Evolutionary conservation across 2,329 filamentous ascomycete genomes (phyloP), one percentile per base, ranked within the genome.

Genomic region (Cadophora malorum): DNA sequence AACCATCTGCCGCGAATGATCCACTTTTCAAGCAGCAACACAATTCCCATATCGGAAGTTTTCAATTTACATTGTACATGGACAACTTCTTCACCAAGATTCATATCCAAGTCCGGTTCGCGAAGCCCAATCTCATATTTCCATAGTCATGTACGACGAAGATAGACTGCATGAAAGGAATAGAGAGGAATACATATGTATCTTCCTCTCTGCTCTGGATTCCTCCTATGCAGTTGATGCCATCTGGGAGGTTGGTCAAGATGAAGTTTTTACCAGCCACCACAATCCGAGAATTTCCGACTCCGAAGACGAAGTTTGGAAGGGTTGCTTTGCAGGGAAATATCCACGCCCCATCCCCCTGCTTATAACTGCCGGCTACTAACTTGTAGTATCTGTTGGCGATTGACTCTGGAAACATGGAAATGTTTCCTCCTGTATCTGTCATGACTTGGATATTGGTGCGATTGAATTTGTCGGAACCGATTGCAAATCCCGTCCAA

Each of bases 381-480:
- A 74, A 64, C 10, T 58, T 58, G n/a, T 58, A 58, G n/a, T 58
- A 58, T 38, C 55, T 21, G 10, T 38, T 58, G 19, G 55, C 55
- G 14, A 58, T 58, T 10, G 55, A 68, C 21, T 71, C 58, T 23
- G 76, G 76, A 2, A 81, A 70, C 45, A 78, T 69, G 33, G 79
- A 73, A 33, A 81, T 74, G 14, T 79, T 79, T 16, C 78, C 78
- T 52, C 79, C 80, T 2, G 79, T 79, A 71, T 81, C 80, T 55
- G 74, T 76, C 63, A 80, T 76, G 45, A 74, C 75, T 16, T 66
- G 65, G 31, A 76, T 66, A 55, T 64, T 65, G 25, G 67, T 72
- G 8, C 82, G 81, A 67, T 81, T 78, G 82, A 84, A 86, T 76
- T 80, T 82, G 25, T 81, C 81, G 14, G 81, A 75, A 67, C 76